Base-by-base conservation (phyloP, 768 basidiomycete species). In the Mycena kentingensis region DNA sequence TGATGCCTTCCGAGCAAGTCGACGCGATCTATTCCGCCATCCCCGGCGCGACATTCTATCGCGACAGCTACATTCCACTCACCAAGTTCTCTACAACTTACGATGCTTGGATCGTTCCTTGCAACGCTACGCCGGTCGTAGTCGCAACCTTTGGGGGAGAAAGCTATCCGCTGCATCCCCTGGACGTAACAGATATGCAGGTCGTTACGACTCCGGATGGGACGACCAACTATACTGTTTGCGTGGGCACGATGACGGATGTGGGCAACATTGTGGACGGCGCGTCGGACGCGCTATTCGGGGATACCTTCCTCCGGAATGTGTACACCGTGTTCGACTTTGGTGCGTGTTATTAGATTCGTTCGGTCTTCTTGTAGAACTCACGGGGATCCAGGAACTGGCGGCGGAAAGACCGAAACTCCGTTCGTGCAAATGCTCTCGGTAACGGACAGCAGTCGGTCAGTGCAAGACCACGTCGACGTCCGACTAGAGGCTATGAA, bases 371-470 rank as follows among this genome's bases (percentile, higher is more conserved):
- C n/a, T n/a, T n/a, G n/a, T n/a, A n/a, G n/a, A n/a, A n/a, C n/a
- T n/a, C n/a, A n/a, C n/a, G n/a, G n/a, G n/a, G n/a, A n/a, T n/a
- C n/a, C n/a, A n/a, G n/a, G n/a, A 25, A 58, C 57, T 0, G 57
- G 58, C 28, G 58, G 58, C 13, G 34, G 3, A 34, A 49, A 35
- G 5, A 39, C 32, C 15, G 46, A 46, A 12, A 36, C 24, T 5
- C 49, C 58, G 4, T 60, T 55, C 31, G 54, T 60, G 1, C 58
- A 60, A 44, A 27, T 60, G 49, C 51, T 60, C 2, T 31, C 58
- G 5, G 22, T 38, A n/a, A 60, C 58, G 1, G 58, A 55, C 15
- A 29, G 50, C 11, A 50, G 39, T 41, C 52, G 52, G 42, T 36
- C 50, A 6, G 19, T 31, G 2, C n/a, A 16, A 13, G 58, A 55